A percentile compares a stretch with the other conserved stretches of the same genome.
Evolutionary conservation across 2,329 filamentous ascomycete genomes (phyloP).

Genomic region (Venturia asperata): DNA sequence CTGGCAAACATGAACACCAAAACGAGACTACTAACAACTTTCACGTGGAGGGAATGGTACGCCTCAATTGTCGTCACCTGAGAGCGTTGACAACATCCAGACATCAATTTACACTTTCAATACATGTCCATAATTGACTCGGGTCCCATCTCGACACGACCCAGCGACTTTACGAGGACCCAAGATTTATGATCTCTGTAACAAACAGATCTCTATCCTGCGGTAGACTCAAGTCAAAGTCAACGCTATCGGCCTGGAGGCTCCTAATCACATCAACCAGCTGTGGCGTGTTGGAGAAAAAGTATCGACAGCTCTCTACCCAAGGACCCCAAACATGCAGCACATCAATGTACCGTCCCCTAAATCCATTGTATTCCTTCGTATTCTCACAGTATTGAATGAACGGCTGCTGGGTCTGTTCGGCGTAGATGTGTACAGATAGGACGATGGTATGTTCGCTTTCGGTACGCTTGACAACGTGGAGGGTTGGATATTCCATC

Average conservation of each 20-base stretch:
- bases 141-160: too few species aligned
- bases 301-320: background rate
- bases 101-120: background rate
- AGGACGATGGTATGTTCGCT: background rate
- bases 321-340: background rate
- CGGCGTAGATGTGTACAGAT: background rate
- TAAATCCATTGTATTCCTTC: background rate
- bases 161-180: background rate
- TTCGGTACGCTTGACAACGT: background rate
- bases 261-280: background rate
- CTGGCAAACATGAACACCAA: background rate
- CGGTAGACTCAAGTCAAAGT: background rate
- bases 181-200: background rate
- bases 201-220: background rate
- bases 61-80: background rate
- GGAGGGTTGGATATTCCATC: background rate
- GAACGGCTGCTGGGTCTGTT: background rate
- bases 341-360: background rate
- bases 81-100: background rate
- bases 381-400: constrained; percentile 4
- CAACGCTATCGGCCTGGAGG: background rate
- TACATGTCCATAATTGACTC: background rate
- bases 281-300: background rate
- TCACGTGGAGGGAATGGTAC: background rate
- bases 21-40: background rate